These are phyloP conservation scores for Amanita subjunquillea DNA, from an alignment of 768 basidiomycete genomes.

Conservation along the genomic window DNA sequence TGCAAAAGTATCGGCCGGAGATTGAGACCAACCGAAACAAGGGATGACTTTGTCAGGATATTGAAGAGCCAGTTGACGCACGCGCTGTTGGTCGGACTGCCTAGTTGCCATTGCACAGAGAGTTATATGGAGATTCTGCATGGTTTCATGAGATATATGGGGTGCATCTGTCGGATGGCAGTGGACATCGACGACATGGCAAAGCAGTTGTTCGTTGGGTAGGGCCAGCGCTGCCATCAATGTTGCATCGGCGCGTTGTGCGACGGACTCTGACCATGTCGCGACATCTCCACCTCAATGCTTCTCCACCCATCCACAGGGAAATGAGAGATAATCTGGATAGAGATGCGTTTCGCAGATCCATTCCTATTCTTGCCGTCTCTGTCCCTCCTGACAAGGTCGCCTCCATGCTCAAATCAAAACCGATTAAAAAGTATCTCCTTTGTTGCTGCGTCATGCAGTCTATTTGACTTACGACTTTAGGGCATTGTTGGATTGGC, in stretches of 20 bases:
- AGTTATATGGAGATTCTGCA: constrained; percentile 49
- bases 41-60: constrained; percentile 69
- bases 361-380: constrained; percentile 58
- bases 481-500: constrained; percentile 57
- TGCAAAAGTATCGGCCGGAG: constrained; percentile 6
- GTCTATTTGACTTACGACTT: background rate
- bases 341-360: constrained; percentile 51
- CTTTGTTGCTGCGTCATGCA: background rate
- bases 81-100: constrained; percentile 58
- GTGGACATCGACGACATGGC: constrained; percentile 77
- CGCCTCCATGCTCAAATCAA: constrained; percentile 43
- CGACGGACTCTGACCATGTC: constrained; percentile 15
- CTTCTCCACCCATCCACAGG: constrained; percentile 21
- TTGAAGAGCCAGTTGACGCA: constrained; percentile 49
- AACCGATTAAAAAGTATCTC: constrained; percentile 45
- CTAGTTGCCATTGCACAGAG: constrained; percentile 80
- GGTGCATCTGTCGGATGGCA: constrained; percentile 85
- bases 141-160: constrained; percentile 30
- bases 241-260: no score
- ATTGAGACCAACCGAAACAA: constrained; percentile 64
- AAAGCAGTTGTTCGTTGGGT: constrained; percentile 34
- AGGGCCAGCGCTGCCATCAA: constrained; percentile 4
- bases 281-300: constrained; percentile 26
- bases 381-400: constrained; percentile 50
- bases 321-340: constrained; percentile 40